Conservation (phyloP, 345 rosid genomes). For the Acer campestre region DNA sequence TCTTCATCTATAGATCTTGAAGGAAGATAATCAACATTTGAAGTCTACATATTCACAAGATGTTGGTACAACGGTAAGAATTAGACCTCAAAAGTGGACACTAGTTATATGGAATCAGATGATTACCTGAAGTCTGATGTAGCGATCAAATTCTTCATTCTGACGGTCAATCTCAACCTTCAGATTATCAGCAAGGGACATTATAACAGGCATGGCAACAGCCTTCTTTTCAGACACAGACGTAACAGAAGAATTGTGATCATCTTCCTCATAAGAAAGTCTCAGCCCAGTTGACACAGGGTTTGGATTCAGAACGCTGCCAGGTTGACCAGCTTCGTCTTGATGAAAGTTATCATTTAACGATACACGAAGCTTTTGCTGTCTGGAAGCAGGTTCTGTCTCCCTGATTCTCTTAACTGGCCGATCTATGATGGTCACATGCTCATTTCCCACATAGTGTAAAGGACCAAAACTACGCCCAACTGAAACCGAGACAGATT, state of each 20-base stretch:
- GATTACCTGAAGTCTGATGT: conserved; percentile 57
- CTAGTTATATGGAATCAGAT: conserved; percentile 8
- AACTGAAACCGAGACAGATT: conserved; percentile 40
- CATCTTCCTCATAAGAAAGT: conserved; percentile 72
- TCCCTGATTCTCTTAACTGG: conserved; percentile 59
- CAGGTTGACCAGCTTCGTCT: conserved; percentile 43
- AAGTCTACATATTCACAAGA: background rate
- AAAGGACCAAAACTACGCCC: conserved; percentile 48
- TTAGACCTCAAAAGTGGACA: background rate
- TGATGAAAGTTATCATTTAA: conserved; percentile 43
- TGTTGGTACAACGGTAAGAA: background rate
- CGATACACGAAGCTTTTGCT: conserved; percentile 44
- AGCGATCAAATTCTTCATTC: conserved; percentile 63
- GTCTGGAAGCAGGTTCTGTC: conserved; percentile 40
- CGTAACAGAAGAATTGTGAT: conserved; percentile 65
- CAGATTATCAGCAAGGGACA: conserved; percentile 51
- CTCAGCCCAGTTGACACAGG: conserved; percentile 69
- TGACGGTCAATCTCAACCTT: conserved; percentile 56
- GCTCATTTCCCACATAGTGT: conserved; percentile 47
- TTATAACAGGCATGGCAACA: conserved; percentile 40
- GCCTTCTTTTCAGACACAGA: conserved; percentile 52
- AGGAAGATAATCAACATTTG: background rate
- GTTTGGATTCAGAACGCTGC: conserved; percentile 50
- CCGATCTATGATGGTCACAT: conserved; percentile 27
- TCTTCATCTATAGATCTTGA: background rate